Evolutionary conservation across 495 filamentous ascomycete species (phyloP).

Genomic region (Tuber umbilicatum): DNA sequence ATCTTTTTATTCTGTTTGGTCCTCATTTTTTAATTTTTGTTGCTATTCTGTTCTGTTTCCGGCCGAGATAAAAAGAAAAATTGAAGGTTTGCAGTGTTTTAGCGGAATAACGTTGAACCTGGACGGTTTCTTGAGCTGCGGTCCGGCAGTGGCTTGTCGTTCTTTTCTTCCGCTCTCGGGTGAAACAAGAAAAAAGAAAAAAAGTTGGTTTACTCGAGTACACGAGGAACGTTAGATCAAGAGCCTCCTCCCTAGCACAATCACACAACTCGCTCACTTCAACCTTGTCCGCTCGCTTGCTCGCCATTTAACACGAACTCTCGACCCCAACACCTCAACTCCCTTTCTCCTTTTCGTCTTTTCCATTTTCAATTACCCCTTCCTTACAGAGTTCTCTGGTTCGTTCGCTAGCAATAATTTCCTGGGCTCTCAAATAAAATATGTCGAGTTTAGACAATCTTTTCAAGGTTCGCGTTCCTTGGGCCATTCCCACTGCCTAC

Average conservation of each 20-base stretch:
- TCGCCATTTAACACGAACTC: neutral
- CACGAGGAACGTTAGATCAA: neutral
- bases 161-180: neutral
- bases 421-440: neutral
- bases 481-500: neutral
- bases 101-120: neutral
- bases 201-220: neutral
- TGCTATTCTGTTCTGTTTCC: neutral
- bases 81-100: neutral
- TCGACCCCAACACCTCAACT: neutral
- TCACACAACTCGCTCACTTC: slow-evolving; percentile 7
- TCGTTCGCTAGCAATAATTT: neutral
- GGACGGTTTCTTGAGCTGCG: neutral
- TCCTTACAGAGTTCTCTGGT: neutral
- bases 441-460: slow-evolving; percentile 78
- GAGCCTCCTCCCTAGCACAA: neutral
- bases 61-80: neutral
- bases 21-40: neutral
- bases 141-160: too few species aligned
- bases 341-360: neutral
- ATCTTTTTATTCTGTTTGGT: neutral
- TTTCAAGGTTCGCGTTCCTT: slow-evolving; percentile 60
- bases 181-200: neutral
- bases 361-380: neutral
- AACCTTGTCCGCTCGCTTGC: neutral